Conservation (phyloP, 352 stramenopile species). For the Phytophthora citricola region DNA sequence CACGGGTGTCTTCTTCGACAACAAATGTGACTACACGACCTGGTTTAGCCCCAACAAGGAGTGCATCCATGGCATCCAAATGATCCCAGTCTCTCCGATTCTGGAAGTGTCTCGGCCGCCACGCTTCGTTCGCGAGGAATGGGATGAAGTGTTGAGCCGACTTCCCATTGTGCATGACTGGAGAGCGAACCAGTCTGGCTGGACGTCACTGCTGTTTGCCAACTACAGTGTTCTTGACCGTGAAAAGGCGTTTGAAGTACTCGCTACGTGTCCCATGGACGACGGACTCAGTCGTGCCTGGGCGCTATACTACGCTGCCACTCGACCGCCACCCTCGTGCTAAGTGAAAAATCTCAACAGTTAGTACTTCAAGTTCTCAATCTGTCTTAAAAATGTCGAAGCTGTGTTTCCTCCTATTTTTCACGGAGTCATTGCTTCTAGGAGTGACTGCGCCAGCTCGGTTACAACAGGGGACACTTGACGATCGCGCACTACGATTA, state of each 20-base stretch:
- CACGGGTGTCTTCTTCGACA: conserved; percentile 78
- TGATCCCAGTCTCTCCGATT: conserved; percentile 71
- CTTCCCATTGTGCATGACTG: conserved; percentile 60
- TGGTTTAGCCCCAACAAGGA: conserved; percentile 80
- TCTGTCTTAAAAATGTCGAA: too few species aligned
- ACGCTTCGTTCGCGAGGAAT: conserved; percentile 66
- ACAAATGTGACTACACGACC: conserved; percentile 79
- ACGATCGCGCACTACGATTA: conserved; percentile 44
- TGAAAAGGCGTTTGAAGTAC: conserved; percentile 40
- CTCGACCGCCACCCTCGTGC: conserved; percentile 35
- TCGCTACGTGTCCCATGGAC: conserved; percentile 63
- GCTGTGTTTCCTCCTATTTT: conserved; percentile 10
- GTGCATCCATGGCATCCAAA: conserved; percentile 83
- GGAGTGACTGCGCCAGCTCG: conserved; percentile 61
- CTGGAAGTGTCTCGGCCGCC: conserved; percentile 44
- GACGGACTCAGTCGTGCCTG: conserved; percentile 75
- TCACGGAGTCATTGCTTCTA: conserved; percentile 43
- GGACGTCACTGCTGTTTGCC: conserved; percentile 67
- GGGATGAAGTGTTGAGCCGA: conserved; percentile 62
- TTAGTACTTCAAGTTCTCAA: too few species aligned
- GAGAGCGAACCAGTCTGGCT: conserved; percentile 51
- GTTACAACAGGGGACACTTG: conserved; percentile 34
- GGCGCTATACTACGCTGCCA: conserved; percentile 66
- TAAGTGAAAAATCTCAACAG: conserved; percentile 7
- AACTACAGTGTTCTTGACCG: conserved; percentile 65